Conservation (phyloP, 495 filamentous ascomycete species). For the Collariella sp. region DNA sequence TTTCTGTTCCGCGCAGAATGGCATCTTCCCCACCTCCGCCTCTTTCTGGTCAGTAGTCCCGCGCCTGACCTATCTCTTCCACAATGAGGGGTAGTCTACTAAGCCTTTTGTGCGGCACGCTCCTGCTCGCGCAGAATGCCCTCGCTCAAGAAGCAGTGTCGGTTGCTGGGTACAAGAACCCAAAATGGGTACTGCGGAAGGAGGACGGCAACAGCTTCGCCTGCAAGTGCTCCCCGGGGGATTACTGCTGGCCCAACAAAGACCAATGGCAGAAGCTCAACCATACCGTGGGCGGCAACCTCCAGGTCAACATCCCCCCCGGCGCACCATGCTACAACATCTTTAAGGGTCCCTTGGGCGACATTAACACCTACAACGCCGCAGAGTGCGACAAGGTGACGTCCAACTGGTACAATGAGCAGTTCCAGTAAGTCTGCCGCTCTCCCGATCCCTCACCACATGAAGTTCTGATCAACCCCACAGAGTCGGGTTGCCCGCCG, state of each 20-base stretch:
- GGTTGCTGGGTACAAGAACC: neutral
- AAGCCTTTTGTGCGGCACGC: slow-evolving; percentile 9
- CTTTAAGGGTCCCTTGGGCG: slow-evolving; percentile 34
- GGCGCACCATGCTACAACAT: slow-evolving; percentile 34
- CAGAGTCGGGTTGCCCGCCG: slow-evolving; percentile 33
- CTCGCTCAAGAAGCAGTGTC: neutral
- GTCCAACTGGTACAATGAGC: slow-evolving; percentile 29
- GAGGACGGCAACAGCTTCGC: slow-evolving; percentile 30
- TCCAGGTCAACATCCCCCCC: slow-evolving; percentile 31
- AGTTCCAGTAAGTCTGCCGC: slow-evolving; percentile 27
- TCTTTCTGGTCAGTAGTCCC: neutral
- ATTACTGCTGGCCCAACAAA: slow-evolving; percentile 36
- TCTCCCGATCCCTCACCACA: no score
- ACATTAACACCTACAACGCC: slow-evolving; percentile 31
- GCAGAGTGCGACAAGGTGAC: slow-evolving; percentile 28
- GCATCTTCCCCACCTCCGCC: no score
- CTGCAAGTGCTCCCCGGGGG: slow-evolving; percentile 37
- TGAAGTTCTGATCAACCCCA: neutral
- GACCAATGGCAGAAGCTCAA: slow-evolving; percentile 31
- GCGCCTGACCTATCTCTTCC: neutral
- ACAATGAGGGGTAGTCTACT: slow-evolving; percentile 15
- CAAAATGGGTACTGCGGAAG: slow-evolving; percentile 19
- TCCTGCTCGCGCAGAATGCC: slow-evolving; percentile 12
- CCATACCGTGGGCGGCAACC: slow-evolving; percentile 32
- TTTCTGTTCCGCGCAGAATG: no score